phyloP scores from a whole-genome alignment of 495 filamentous ascomycete species.

The Neurospora terricola region DNA sequence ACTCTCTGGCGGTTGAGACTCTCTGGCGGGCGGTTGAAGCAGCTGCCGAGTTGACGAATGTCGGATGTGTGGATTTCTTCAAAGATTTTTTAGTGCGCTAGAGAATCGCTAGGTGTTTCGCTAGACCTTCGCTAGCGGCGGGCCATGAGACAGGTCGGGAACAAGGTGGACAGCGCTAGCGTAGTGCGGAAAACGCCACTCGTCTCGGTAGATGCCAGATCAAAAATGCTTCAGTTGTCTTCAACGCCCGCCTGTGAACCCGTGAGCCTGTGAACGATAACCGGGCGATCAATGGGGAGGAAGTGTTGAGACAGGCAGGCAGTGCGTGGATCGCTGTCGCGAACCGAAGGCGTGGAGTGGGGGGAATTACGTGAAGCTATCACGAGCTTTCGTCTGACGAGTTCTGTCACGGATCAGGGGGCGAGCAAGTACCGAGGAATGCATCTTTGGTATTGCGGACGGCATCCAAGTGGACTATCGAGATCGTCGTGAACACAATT shows the following conservation, averaged over 20 bases:
- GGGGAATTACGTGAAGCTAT: not conserved
- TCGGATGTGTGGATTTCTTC: not conserved
- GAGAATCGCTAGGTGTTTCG: not conserved
- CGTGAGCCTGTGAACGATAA: not conserved
- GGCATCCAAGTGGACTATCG: too few species aligned
- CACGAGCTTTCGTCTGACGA: not conserved
- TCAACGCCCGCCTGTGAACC: not conserved
- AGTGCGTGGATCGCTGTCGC: not conserved
- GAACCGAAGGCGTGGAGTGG: not conserved
- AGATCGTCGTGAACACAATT: not conserved
- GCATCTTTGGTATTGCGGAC: not conserved
- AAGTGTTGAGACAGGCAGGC: not conserved
- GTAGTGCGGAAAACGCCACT: not conserved
- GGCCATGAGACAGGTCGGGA: not conserved
- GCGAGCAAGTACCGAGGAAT: not conserved
- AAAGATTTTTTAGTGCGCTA: not conserved
- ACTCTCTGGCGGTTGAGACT: not conserved
- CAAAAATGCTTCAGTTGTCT: not conserved
- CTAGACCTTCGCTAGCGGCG: not conserved
- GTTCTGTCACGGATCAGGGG: not conserved
- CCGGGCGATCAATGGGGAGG: not conserved
- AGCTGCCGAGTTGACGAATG: not conserved
- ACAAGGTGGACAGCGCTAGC: not conserved
- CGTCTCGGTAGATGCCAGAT: not conserved
- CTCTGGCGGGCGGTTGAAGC: not conserved